Evolutionary conservation across 805 yeast genomes (phyloP).

Genomic region (Lipomyces orientalis): DNA sequence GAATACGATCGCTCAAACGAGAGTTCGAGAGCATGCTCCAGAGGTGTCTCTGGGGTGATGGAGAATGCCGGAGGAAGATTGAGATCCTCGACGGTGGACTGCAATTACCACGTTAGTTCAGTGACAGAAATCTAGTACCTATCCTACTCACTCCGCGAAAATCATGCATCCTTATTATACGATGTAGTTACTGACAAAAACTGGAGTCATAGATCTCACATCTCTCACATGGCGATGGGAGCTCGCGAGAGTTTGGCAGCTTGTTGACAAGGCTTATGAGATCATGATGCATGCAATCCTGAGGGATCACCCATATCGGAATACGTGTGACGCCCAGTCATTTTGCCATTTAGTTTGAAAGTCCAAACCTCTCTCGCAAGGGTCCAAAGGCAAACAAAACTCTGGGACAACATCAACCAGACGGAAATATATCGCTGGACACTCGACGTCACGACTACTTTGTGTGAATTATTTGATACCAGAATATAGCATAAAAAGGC

Average conservation of each 20-base stretch:
- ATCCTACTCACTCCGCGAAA: conserved; percentile 21
- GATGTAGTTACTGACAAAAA: neutral
- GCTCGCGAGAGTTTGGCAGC: neutral
- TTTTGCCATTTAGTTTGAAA: neutral
- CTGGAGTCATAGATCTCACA: neutral
- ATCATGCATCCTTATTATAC: conserved; percentile 17
- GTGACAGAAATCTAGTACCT: neutral
- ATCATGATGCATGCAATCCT: neutral
- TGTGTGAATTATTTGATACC: neutral
- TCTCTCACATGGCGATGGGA: neutral
- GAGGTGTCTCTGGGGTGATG: conserved; percentile 55
- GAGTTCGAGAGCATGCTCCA: conserved; percentile 58
- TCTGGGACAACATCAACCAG: neutral
- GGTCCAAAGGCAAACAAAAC: neutral
- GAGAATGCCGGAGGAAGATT: conserved; percentile 64
- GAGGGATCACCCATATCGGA: neutral
- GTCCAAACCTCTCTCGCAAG: neutral
- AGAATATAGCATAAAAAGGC: neutral
- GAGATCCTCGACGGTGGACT: conserved; percentile 64
- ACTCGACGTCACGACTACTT: neutral
- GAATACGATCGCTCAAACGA: conserved; percentile 63
- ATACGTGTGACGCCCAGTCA: neutral
- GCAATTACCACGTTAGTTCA: neutral
- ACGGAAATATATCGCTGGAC: neutral
- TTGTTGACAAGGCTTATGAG: neutral